Percentiles rank a stretch among this genome's conserved stretches.
Evolutionary conservation across 2,329 filamentous ascomycete species (phyloP).

Genomic region (Stagonosporopsis cucurbitacearum): DNA sequence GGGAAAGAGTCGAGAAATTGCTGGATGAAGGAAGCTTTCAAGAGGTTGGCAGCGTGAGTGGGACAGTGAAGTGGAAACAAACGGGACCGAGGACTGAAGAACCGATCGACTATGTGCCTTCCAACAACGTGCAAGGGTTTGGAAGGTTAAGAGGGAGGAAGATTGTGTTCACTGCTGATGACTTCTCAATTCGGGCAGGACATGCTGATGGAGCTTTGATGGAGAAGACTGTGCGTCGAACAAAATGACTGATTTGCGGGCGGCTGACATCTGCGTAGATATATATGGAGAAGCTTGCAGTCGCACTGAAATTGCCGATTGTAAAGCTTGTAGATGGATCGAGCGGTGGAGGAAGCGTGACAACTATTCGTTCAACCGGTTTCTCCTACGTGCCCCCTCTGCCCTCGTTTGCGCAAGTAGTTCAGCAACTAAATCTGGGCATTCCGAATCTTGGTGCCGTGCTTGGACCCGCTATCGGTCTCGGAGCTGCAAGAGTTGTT

Average conservation of each 20-base stretch:
- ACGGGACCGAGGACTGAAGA: slow-evolving; percentile 54
- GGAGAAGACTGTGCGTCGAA: slow-evolving; percentile 57
- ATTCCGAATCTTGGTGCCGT: slow-evolving; percentile 71
- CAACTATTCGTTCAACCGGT: slow-evolving; percentile 61
- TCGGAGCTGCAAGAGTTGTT: slow-evolving; percentile 67
- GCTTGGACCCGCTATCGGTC: slow-evolving; percentile 67
- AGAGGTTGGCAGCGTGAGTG: slow-evolving; percentile 67
- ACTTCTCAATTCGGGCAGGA: slow-evolving; percentile 68
- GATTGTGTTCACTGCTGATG: slow-evolving; percentile 68
- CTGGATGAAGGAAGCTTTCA: slow-evolving; percentile 63
- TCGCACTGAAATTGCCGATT: slow-evolving; percentile 64
- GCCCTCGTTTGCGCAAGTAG: slow-evolving; percentile 59
- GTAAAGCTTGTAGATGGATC: slow-evolving; percentile 70
- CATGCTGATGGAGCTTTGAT: slow-evolving; percentile 68
- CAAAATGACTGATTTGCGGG: too few relatives aligned
- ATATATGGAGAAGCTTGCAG: slow-evolving; percentile 67
- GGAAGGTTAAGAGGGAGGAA: slow-evolving; percentile 61
- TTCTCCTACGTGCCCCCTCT: slow-evolving; percentile 68
- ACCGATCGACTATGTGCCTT: slow-evolving; percentile 61
- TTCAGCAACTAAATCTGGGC: slow-evolving; percentile 66
- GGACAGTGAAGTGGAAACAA: slow-evolving; percentile 65
- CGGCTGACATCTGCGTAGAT: slow-evolving; percentile 43
- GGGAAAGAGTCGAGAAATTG: slow-evolving; percentile 65
- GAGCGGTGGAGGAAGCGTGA: slow-evolving; percentile 68
- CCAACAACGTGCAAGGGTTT: slow-evolving; percentile 68